A percentile compares a stretch with the other conserved stretches of the same genome.
phyloP scores from a whole-genome alignment of 2,329 filamentous ascomycete species.

The Chalaropsis thielavioides region DNA sequence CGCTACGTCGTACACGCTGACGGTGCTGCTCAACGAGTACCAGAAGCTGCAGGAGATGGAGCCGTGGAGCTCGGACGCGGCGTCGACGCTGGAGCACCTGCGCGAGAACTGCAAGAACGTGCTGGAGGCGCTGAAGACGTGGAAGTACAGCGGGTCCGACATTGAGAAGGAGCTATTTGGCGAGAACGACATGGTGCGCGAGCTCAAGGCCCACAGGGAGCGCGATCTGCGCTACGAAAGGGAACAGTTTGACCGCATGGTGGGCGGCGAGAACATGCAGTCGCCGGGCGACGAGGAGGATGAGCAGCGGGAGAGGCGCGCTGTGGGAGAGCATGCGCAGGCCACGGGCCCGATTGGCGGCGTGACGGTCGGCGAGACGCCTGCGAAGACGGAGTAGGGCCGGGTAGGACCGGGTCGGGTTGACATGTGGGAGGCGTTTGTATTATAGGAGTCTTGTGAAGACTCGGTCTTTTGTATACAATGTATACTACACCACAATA shows the following conservation, averaged over 20 bases:
- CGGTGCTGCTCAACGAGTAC: conserved; percentile 36
- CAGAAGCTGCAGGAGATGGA: conserved; percentile 34
- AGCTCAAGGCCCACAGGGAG: conserved; percentile 1
- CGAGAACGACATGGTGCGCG: conserved; percentile 14
- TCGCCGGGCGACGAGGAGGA: background rate
- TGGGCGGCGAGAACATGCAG: background rate
- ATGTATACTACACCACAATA: background rate
- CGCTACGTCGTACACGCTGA: conserved; percentile 33
- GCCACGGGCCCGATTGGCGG: background rate
- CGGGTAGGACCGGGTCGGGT: too few relatives aligned
- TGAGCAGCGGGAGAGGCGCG: background rate
- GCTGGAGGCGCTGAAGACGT: conserved; percentile 23
- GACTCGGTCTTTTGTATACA: background rate
- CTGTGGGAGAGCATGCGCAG: background rate
- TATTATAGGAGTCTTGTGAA: background rate
- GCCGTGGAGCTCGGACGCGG: conserved; percentile 35
- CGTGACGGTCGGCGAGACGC: too few relatives aligned
- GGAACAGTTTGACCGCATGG: conserved; percentile 4
- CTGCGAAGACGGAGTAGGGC: too few relatives aligned
- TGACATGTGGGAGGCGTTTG: background rate
- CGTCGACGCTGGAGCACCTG: conserved; percentile 21
- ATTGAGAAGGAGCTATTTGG: conserved; percentile 17
- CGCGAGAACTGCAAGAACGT: conserved; percentile 26
- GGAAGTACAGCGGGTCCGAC: conserved; percentile 9
- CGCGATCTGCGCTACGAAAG: conserved; percentile 8